A percentile compares a stretch with the other conserved stretches of the same genome.
Evolutionary conservation across 306 rosid species (phyloP).

Genomic region (Crotalaria pallida): DNA sequence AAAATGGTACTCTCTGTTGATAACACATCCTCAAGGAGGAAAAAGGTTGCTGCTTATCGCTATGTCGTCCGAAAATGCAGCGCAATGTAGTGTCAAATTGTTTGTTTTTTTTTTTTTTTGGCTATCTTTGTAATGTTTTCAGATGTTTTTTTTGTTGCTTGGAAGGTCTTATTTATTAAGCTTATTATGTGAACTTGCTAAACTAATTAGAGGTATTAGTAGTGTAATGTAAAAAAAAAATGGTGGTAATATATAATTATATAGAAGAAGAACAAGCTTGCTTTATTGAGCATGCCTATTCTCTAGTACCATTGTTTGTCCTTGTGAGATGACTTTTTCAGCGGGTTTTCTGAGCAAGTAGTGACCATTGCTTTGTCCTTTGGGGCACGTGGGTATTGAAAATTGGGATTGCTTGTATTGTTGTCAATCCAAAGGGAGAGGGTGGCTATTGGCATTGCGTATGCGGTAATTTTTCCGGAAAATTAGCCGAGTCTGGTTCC

Average conservation of each 20-base stretch:
- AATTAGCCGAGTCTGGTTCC: too few species aligned
- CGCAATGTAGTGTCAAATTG: conserved; percentile 20
- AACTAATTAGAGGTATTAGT: conserved; percentile 15
- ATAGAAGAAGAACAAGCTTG: conserved; percentile 44
- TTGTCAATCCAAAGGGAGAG: not conserved
- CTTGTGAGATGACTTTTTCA: not conserved
- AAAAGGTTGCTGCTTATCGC: conserved; percentile 90
- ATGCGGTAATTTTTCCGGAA: not conserved
- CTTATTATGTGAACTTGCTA: conserved; percentile 23
- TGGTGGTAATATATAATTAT: conserved; percentile 28
- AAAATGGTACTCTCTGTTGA: conserved; percentile 88
- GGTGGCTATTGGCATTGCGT: conserved; percentile 3
- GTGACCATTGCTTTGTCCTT: conserved; percentile 16
- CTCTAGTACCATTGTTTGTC: conserved; percentile 17
- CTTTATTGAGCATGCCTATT: conserved; percentile 26
- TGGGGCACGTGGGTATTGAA: not conserved
- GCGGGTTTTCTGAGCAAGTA: not conserved
- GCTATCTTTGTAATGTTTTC: not conserved
- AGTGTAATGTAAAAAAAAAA: conserved; percentile 36
- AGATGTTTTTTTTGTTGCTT: not conserved
- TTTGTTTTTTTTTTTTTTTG: not conserved
- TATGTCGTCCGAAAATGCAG: conserved; percentile 68
- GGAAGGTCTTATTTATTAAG: conserved; percentile 15
- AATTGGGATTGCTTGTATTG: not conserved
- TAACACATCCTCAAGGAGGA: conserved; percentile 70